Percentiles rank a stretch among this genome's conserved stretches.
Conservation (phyloP, 257 asterid species). For the Solanum pimpinellifolium region DNA sequence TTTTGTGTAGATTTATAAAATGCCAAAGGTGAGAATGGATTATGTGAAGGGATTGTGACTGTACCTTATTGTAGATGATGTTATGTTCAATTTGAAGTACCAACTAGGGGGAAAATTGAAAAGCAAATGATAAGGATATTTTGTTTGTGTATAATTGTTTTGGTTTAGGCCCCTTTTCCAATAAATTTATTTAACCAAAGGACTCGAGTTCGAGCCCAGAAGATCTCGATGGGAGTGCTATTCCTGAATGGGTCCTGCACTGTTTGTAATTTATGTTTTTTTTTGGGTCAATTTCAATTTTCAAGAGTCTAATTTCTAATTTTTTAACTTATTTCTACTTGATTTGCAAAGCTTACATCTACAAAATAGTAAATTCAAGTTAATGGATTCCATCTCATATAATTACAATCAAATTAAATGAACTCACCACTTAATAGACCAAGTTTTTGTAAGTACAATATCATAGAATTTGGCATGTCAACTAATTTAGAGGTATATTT, state of each 20-base stretch:
- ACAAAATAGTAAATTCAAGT: neutral
- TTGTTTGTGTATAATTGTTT: neutral
- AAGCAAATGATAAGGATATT: neutral
- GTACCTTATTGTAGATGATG: neutral
- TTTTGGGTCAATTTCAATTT: too few species aligned
- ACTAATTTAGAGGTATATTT: neutral
- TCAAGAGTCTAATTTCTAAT: neutral
- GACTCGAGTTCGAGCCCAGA: too few species aligned
- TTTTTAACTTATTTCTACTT: too few species aligned
- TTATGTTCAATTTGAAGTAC: conserved; percentile 1
- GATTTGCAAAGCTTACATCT: neutral
- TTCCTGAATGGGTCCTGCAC: too few species aligned
- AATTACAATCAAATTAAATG: neutral
- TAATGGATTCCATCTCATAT: neutral
- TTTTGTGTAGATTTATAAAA: neutral
- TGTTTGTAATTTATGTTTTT: too few species aligned
- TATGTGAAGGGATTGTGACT: neutral
- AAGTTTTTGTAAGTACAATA: neutral
- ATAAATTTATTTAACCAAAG: neutral
- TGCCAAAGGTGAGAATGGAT: neutral
- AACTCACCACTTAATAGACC: neutral
- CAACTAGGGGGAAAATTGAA: neutral
- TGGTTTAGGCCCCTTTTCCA: neutral
- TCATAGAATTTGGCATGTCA: neutral
- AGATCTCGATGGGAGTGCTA: too few species aligned